Evolutionary conservation across 2,329 filamentous ascomycete species (phyloP).

Genomic region (Teratosphaeriaceae sp.): DNA sequence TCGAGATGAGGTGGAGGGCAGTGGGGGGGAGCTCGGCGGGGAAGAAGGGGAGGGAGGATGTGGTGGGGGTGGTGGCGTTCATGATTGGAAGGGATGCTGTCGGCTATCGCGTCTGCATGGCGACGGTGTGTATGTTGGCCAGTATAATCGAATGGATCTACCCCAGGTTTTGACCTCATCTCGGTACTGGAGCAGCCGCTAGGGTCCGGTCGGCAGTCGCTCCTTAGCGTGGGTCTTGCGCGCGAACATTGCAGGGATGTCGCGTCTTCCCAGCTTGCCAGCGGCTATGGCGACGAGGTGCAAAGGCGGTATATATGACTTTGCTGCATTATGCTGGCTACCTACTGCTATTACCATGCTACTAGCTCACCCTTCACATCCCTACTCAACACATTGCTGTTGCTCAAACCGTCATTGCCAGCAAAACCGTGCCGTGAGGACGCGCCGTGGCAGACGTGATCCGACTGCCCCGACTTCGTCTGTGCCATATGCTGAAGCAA

Average conservation of each 20-base stretch:
- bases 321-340: conserved; percentile 3
- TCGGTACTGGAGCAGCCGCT: no score
- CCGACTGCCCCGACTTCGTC: background rate
- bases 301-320: background rate
- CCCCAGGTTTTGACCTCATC: no score
- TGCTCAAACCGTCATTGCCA: background rate
- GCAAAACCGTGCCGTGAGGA: background rate
- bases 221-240: no score
- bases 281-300: background rate
- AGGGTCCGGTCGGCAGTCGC: no score
- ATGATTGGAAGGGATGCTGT: no score
- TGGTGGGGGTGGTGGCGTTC: no score
- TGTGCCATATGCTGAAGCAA: conserved; percentile 7
- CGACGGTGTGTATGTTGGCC: background rate
- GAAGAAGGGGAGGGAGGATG: no score
- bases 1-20: conserved; percentile 48
- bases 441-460: background rate
- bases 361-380: background rate
- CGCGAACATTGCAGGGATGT: no score
- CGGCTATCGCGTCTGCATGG: background rate
- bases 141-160: no score
- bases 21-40: conserved; percentile 52
- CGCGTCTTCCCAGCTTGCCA: background rate
- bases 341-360: conserved; percentile 1
- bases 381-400: conserved; percentile 3